Evolutionary conservation across 257 asterid species (phyloP).

Genomic region (Solanum commersonii): DNA sequence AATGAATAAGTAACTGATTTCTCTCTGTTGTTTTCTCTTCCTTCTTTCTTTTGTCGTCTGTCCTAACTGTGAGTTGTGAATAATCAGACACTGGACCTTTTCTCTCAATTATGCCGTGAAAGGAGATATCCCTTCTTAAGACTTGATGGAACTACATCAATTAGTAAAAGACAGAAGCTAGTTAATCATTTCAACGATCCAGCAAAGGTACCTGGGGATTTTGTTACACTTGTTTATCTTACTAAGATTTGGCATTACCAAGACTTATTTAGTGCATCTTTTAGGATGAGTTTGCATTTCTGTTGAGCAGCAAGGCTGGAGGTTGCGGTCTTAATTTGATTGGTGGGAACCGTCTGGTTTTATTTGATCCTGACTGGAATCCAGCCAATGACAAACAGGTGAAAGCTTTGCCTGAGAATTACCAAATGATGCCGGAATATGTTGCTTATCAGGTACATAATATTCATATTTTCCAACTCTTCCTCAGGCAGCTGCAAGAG

Average conservation of each 20-base stretch:
- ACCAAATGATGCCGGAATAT: conserved; percentile 1
- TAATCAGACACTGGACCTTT: conserved; percentile 83
- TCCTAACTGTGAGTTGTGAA: conserved; percentile 8
- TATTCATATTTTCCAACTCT: conserved; percentile 1
- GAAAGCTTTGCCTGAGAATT: not conserved
- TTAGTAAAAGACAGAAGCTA: conserved; percentile 89
- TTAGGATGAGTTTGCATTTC: conserved; percentile 97
- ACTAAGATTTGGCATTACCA: not conserved
- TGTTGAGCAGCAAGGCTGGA: conserved; percentile 98
- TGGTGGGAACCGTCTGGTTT: conserved; percentile 90
- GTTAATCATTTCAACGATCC: conserved; percentile 85
- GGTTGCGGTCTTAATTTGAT: conserved; percentile 97
- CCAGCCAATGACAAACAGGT: conserved; percentile 99
- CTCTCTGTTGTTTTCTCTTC: not conserved
- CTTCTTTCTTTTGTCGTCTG: conserved; percentile 1
- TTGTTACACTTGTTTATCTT: not conserved
- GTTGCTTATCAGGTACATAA: not conserved
- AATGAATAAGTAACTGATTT: not conserved
- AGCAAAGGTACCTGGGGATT: conserved; percentile 42
- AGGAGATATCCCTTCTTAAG: conserved; percentile 91
- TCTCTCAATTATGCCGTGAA: conserved; percentile 93
- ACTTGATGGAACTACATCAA: conserved; percentile 94
- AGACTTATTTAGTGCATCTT: not conserved
- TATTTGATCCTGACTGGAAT: conserved; percentile 99
- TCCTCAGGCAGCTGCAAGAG: conserved; percentile 94